phyloP scores from a whole-genome alignment of 768 basidiomycete species.

The Ephemerocybe angulata region DNA sequence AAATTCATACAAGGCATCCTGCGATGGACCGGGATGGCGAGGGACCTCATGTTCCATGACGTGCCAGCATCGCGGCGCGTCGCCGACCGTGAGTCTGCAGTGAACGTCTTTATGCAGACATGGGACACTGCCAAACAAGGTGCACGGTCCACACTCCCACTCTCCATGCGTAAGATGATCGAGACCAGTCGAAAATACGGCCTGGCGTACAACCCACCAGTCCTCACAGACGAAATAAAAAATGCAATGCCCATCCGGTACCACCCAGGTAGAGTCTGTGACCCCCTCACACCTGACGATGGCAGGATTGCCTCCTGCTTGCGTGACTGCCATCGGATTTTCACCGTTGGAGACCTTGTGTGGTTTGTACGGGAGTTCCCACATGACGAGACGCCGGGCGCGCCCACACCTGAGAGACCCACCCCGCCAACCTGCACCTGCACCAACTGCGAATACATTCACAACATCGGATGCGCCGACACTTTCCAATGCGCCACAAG shows the following conservation, averaged over 20 bases:
- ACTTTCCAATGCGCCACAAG: too few species aligned
- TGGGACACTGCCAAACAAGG: not conserved
- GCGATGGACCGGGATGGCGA: too few species aligned
- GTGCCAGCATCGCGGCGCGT: not conserved
- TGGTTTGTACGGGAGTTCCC: not conserved
- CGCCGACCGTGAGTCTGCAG: slow-evolving; percentile 5
- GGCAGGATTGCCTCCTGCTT: not conserved
- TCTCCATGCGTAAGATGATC: not conserved
- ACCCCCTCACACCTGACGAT: not conserved
- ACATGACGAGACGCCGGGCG: too few species aligned
- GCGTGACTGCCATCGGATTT: not conserved
- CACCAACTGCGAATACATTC: too few species aligned
- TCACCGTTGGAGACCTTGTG: not conserved
- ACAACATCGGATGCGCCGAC: too few species aligned
- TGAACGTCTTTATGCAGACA: slow-evolving; percentile 1
- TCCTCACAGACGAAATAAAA: not conserved
- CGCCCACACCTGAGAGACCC: too few species aligned
- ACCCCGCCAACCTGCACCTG: too few species aligned
- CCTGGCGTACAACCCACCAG: not conserved
- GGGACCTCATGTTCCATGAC: slow-evolving; percentile 1
- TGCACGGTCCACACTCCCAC: not conserved
- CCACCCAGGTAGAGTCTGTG: not conserved
- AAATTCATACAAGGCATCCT: too few species aligned
- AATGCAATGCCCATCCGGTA: not conserved
- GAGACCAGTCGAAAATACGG: not conserved